Conservation (phyloP, 805 yeast species). For the Kodamaea jinghongensis region DNA sequence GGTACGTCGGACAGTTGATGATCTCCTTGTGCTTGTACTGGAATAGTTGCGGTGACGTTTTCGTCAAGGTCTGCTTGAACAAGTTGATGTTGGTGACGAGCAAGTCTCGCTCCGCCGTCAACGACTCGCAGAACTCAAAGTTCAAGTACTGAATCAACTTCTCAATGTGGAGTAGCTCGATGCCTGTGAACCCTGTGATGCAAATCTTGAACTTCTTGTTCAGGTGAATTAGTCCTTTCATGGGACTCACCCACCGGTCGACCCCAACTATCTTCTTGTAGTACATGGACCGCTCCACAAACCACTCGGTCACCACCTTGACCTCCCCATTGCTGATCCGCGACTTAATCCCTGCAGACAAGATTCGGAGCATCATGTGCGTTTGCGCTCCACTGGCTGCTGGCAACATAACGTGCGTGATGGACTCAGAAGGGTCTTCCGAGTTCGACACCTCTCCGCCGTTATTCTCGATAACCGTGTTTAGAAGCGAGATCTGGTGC, state of each 20-base stretch:
- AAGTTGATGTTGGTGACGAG: constrained; percentile 52
- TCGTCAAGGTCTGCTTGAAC: constrained; percentile 35
- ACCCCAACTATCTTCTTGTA: constrained; percentile 41
- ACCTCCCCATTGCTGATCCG: constrained; percentile 20
- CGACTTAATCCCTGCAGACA: constrained; percentile 23
- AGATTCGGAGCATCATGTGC: constrained; percentile 22
- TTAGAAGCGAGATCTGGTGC: constrained; percentile 36
- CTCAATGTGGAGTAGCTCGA: constrained; percentile 67
- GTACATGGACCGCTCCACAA: constrained; percentile 69
- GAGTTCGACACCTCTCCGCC: constrained; percentile 34
- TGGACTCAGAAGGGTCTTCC: constrained; percentile 18
- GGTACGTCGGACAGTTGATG: constrained; percentile 34
- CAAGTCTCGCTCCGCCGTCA: constrained; percentile 52
- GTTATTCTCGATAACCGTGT: constrained; percentile 44
- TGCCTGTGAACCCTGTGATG: constrained; percentile 74
- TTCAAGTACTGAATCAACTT: constrained; percentile 58
- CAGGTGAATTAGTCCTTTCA: constrained; percentile 30
- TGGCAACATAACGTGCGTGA: constrained; percentile 35
- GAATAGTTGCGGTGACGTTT: constrained; percentile 43
- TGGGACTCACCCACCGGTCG: constrained; percentile 68
- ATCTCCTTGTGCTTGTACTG: constrained; percentile 32
- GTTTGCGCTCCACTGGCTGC: constrained; percentile 29
- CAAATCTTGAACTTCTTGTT: constrained; percentile 37
- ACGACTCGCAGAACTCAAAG: constrained; percentile 46
- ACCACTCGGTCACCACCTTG: constrained; percentile 70